phyloP scores from a whole-genome alignment of 2,329 filamentous ascomycete species.

The Drechslera avenae region DNA sequence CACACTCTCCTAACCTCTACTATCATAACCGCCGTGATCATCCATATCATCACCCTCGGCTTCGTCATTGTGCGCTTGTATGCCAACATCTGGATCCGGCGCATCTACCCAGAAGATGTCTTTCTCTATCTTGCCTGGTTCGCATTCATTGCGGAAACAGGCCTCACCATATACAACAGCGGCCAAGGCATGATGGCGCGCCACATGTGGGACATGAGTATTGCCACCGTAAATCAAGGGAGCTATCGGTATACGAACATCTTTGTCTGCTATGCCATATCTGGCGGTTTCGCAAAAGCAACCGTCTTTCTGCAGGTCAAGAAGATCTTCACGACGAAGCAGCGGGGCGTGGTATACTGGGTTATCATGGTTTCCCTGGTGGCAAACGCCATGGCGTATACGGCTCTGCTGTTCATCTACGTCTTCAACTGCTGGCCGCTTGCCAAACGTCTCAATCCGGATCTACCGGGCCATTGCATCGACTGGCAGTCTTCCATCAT shows the following conservation, averaged over 20 bases:
- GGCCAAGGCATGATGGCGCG: not conserved
- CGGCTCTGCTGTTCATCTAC: conserved; percentile 14
- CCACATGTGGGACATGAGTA: conserved; percentile 9
- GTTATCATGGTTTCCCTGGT: conserved; percentile 10
- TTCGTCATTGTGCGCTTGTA: not conserved
- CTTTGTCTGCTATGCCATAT: not conserved
- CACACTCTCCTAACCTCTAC: not conserved
- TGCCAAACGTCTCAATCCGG: conserved; percentile 12
- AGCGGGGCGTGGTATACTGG: conserved; percentile 12
- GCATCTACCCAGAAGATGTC: conserved; percentile 9
- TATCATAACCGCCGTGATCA: not conserved
- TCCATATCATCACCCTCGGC: not conserved
- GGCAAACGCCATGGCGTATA: conserved; percentile 15
- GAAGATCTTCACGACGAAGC: conserved; percentile 13
- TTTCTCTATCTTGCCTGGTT: conserved; percentile 14
- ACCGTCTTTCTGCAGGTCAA: conserved; percentile 17
- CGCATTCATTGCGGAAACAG: conserved; percentile 10
- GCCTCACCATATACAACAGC: conserved; percentile 1
- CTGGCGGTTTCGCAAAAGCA: conserved; percentile 9
- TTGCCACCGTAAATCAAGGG: not conserved
- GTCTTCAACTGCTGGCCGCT: conserved; percentile 18
- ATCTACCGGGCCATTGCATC: conserved; percentile 11
- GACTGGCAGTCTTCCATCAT: conserved; percentile 12
- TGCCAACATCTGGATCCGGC: not conserved
- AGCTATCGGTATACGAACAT: not conserved